Conservation (phyloP, 495 filamentous ascomycete genomes). For the Hypomontagnella monticulosa region DNA sequence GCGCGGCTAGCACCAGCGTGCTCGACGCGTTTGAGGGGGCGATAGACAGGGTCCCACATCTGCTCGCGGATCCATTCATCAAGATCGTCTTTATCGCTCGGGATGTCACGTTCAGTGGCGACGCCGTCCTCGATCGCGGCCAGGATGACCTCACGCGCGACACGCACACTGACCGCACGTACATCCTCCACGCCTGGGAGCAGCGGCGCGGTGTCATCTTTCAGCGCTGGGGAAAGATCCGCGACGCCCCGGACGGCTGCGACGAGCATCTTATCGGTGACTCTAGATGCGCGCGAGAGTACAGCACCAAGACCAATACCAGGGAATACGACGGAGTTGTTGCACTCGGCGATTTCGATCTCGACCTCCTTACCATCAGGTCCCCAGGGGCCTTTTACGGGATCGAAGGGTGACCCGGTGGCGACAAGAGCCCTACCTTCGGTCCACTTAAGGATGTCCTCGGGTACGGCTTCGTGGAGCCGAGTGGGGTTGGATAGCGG, state of each 20-base stretch:
- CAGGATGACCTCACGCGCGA: conserved; percentile 82
- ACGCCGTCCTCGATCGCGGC: conserved; percentile 75
- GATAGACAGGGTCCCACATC: conserved; percentile 88
- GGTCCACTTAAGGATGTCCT: conserved; percentile 83
- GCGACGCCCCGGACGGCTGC: conserved; percentile 80
- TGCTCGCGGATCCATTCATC: conserved; percentile 86
- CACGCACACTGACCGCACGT: conserved; percentile 76
- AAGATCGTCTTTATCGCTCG: conserved; percentile 65
- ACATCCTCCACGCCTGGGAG: conserved; percentile 82
- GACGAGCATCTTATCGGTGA: conserved; percentile 84
- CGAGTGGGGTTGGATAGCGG: conserved; percentile 88
- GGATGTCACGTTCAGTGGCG: conserved; percentile 66
- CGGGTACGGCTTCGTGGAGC: conserved; percentile 82
- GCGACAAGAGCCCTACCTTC: conserved; percentile 81
- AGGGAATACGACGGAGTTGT: conserved; percentile 88
- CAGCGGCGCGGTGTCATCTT: conserved; percentile 59
- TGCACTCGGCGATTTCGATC: conserved; percentile 83
- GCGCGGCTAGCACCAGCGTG: conserved; percentile 57
- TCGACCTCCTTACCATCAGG: conserved; percentile 64
- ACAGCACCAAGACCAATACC: conserved; percentile 86
- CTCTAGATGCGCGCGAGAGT: conserved; percentile 66
- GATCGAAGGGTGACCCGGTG: conserved; percentile 84
- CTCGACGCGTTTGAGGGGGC: conserved; percentile 67
- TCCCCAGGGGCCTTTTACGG: conserved; percentile 70
- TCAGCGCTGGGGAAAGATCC: conserved; percentile 72